A percentile compares a stretch with the other conserved stretches of the same genome.
Conservation (phyloP, 1,284 basidiomycete genomes). For the Sporisorium scitamineum region DNA sequence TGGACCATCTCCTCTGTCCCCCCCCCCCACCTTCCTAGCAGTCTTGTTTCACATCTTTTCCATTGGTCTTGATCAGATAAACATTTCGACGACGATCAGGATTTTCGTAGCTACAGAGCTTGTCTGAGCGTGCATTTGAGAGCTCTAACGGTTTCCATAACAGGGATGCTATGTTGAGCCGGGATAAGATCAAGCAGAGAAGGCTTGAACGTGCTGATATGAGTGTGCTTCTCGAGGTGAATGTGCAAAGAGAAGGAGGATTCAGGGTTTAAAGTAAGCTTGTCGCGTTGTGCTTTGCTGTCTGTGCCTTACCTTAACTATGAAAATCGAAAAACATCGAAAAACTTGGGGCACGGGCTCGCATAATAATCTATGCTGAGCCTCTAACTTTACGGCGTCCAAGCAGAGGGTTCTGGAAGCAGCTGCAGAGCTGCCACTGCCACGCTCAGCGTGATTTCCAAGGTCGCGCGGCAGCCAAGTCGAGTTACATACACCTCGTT, state of each 20-base stretch:
- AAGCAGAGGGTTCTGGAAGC: neutral
- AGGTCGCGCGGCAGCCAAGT: neutral
- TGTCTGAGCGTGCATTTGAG: too few species aligned
- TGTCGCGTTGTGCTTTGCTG: slow-evolving; percentile 2
- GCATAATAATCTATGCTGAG: neutral
- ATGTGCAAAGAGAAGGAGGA: neutral
- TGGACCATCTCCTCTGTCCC: neutral
- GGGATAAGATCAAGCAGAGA: too few species aligned
- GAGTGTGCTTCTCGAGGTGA: neutral
- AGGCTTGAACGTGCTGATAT: neutral
- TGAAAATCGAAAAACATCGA: slow-evolving; percentile 11
- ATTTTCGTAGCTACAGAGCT: too few species aligned
- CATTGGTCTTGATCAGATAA: too few species aligned
- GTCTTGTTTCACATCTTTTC: neutral
- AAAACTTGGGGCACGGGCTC: neutral
- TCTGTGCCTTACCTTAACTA: neutral
- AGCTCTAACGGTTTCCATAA: too few species aligned
- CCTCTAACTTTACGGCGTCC: neutral
- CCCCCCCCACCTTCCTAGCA: neutral
- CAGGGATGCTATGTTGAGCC: too few species aligned
- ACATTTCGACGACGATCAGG: too few species aligned
- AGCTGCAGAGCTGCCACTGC: too few species aligned
- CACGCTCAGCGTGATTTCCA: too few species aligned
- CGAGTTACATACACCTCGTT: too few species aligned
- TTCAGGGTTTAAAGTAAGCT: neutral